These are phyloP conservation scores for Lipomyces chichibuensis DNA, from an alignment of 805 yeast species.

Conservation along the genomic window DNA sequence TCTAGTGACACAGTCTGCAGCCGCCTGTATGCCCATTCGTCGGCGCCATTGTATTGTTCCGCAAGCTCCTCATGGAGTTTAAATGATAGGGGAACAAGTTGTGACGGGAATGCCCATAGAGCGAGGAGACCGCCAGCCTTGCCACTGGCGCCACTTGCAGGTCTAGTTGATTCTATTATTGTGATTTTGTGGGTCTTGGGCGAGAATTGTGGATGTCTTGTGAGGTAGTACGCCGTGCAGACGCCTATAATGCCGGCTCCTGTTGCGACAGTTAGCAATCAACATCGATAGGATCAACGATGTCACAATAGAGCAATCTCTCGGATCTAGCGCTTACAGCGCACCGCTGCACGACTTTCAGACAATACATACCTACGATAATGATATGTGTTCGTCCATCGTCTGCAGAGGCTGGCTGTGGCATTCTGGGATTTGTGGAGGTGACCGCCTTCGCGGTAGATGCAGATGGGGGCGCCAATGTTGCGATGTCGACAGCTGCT, in stretches of 20 bases:
- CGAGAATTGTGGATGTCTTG: slow-evolving; percentile 79
- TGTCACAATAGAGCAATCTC: neutral
- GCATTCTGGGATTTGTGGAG: slow-evolving; percentile 6
- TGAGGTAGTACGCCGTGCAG: slow-evolving; percentile 86
- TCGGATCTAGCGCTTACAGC: neutral
- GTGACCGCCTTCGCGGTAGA: slow-evolving; percentile 16
- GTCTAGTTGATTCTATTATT: slow-evolving; percentile 82
- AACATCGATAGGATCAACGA: neutral
- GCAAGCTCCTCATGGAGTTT: slow-evolving; percentile 81
- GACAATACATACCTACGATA: slow-evolving; percentile 61
- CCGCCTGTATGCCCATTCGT: slow-evolving; percentile 91
- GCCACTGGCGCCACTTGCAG: slow-evolving; percentile 97
- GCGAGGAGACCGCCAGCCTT: slow-evolving; percentile 97
- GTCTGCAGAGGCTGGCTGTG: slow-evolving; percentile 8
- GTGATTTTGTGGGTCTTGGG: slow-evolving; percentile 77
- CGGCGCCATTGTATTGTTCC: slow-evolving; percentile 75
- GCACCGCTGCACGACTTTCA: neutral
- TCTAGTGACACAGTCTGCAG: slow-evolving; percentile 84
- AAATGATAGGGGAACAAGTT: slow-evolving; percentile 86
- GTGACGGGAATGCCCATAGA: slow-evolving; percentile 96
- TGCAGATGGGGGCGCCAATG: slow-evolving; percentile 14
- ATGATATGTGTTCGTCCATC: slow-evolving; percentile 59
- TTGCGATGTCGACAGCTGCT: neutral
- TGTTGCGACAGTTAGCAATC: slow-evolving; percentile 14
- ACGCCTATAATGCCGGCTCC: slow-evolving; percentile 95